A percentile compares a stretch with the other conserved stretches of the same genome.
Conservation (phyloP, 2,329 filamentous ascomycete species). For the Acrocalymma vagum region DNA sequence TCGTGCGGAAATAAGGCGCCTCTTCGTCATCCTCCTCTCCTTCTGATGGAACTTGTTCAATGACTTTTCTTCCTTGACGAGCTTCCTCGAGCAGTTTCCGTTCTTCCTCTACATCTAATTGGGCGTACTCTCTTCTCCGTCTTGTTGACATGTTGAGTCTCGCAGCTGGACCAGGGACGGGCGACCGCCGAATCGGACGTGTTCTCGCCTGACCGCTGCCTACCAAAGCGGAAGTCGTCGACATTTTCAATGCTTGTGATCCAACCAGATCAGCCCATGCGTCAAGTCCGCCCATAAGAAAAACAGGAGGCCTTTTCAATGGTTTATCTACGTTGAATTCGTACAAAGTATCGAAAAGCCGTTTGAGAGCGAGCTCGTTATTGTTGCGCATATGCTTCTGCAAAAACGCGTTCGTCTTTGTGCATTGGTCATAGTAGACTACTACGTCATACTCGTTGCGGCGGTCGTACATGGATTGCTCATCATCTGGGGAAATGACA, state of each 20-base stretch:
- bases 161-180: constrained; percentile 60
- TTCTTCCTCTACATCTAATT: constrained; percentile 82
- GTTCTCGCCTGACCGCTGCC: constrained; percentile 54
- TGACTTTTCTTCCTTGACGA: constrained; percentile 68
- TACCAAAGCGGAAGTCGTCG: constrained; percentile 62
- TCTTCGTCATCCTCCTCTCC: constrained; percentile 42
- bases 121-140: constrained; percentile 68
- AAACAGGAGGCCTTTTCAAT: constrained; percentile 75
- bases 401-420: constrained; percentile 66
- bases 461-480: constrained; percentile 77
- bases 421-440: constrained; percentile 85
- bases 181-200: constrained; percentile 61
- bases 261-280: constrained; percentile 90
- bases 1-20: constrained; percentile 66
- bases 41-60: constrained; percentile 41
- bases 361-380: constrained; percentile 65
- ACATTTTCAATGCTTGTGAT: constrained; percentile 66
- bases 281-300: constrained; percentile 83
- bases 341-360: constrained; percentile 79
- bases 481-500: constrained; percentile 75
- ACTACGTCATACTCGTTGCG: constrained; percentile 82
- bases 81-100: constrained; percentile 81
- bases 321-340: constrained; percentile 85
- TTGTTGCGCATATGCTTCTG: constrained; percentile 54
- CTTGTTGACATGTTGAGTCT: constrained; percentile 64